phyloP scores from a whole-genome alignment of 805 yeast genomes.

The Saturnispora halmiae region DNA sequence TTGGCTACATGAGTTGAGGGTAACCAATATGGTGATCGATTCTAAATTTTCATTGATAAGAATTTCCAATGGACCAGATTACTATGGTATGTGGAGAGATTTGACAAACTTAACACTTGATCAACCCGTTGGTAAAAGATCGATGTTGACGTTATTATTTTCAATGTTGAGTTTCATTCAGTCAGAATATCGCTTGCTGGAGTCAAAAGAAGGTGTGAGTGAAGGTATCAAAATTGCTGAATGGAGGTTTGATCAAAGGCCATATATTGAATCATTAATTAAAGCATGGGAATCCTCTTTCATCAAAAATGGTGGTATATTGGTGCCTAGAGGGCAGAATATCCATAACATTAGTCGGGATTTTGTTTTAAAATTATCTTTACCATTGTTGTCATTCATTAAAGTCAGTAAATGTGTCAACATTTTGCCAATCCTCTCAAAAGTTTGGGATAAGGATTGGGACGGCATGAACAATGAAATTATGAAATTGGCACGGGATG shows the following conservation, averaged over 20 bases:
- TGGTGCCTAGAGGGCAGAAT: conserved; percentile 44
- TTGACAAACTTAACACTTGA: conserved; percentile 34
- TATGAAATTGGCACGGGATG: conserved; percentile 39
- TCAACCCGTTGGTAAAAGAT: conserved; percentile 37
- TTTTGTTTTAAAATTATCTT: conserved; percentile 51
- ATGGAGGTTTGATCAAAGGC: conserved; percentile 60
- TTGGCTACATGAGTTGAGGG: conserved; percentile 40
- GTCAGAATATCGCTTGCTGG: conserved; percentile 35
- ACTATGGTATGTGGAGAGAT: conserved; percentile 47
- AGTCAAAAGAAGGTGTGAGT: conserved; percentile 21
- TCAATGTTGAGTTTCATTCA: conserved; percentile 61
- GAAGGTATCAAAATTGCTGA: conserved; percentile 41
- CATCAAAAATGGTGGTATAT: conserved; percentile 53
- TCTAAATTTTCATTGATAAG: conserved; percentile 48
- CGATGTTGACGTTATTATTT: conserved; percentile 48
- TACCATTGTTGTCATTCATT: conserved; percentile 60
- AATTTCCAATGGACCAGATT: conserved; percentile 43
- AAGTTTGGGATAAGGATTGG: conserved; percentile 63
- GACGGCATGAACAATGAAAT: conserved; percentile 49
- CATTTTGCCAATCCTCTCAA: conserved; percentile 50
- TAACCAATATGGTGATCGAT: conserved; percentile 35
- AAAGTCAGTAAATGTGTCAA: conserved; percentile 56
- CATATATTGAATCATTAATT: conserved; percentile 46
- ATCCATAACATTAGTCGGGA: conserved; percentile 39
- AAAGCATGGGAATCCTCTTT: conserved; percentile 62